Conservation (phyloP, 768 basidiomycete genomes). For the Tricholoma flavovirens region DNA sequence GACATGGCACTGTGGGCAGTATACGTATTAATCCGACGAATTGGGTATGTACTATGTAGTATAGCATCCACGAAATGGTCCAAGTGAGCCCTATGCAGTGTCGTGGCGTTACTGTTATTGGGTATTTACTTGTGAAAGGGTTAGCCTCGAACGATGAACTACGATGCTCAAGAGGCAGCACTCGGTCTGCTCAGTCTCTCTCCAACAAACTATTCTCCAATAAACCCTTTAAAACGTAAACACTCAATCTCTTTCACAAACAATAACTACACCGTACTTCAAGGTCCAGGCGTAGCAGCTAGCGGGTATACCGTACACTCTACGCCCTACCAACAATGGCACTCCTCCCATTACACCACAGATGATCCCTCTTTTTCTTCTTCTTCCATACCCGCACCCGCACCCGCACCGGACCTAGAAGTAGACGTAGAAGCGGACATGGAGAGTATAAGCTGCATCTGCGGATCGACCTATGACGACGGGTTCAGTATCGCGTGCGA, state of each 20-base stretch:
- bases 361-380: too few species aligned
- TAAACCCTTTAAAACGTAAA: slow-evolving; percentile 8
- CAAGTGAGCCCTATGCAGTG: too few species aligned
- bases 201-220: slow-evolving; percentile 3
- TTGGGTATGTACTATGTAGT: too few species aligned
- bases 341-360: too few species aligned
- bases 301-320: neutral
- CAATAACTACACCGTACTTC: slow-evolving; percentile 19
- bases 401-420: too few species aligned
- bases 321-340: too few species aligned
- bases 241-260: neutral
- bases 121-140: neutral
- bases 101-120: too few species aligned
- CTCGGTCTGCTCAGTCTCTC: slow-evolving; percentile 52
- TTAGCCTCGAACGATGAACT: slow-evolving; percentile 18
- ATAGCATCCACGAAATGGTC: too few species aligned
- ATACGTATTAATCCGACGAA: too few species aligned
- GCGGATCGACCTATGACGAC: slow-evolving; percentile 63
- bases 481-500: slow-evolving; percentile 81
- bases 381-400: too few species aligned
- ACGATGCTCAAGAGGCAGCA: slow-evolving; percentile 54
- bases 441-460: slow-evolving; percentile 61
- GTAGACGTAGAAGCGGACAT: slow-evolving; percentile 9
- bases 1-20: too few species aligned
- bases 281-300: slow-evolving; percentile 13